phyloP scores from a whole-genome alignment of 2,329 filamentous ascomycete genomes.

The Coniochaeta sp. region DNA sequence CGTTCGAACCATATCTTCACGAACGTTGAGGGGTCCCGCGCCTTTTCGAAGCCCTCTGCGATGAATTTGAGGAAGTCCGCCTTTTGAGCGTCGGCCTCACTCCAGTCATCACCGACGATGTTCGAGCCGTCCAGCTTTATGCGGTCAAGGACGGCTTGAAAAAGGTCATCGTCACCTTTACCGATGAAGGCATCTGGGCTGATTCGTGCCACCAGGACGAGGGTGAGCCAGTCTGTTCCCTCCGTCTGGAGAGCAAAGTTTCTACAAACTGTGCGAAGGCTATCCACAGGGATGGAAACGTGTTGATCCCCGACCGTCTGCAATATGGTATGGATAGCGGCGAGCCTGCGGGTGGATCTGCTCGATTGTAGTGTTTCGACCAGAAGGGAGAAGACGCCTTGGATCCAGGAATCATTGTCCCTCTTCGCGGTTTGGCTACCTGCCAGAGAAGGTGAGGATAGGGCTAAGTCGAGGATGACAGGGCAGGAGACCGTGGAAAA shows the following conservation, averaged over 20 bases:
- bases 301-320: constrained; percentile 22
- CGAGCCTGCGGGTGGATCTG: constrained; percentile 11
- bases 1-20: constrained; percentile 39
- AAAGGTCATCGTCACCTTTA: constrained; percentile 29
- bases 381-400: constrained; percentile 26
- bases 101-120: neutral
- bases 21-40: constrained; percentile 37
- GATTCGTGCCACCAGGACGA: constrained; percentile 32
- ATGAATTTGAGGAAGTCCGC: constrained; percentile 33
- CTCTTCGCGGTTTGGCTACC: constrained; percentile 31
- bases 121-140: constrained; percentile 16
- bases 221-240: constrained; percentile 33
- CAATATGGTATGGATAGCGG: constrained; percentile 22
- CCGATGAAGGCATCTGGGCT: constrained; percentile 40
- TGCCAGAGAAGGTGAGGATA: constrained; percentile 19
- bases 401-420: constrained; percentile 32
- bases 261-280: constrained; percentile 34
- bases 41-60: constrained; percentile 35
- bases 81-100: constrained; percentile 9
- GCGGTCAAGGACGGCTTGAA: constrained; percentile 31
- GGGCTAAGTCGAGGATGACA: constrained; percentile 37
- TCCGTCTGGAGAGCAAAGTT: constrained; percentile 30
- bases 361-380: constrained; percentile 18
- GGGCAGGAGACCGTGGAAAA: constrained; percentile 30
- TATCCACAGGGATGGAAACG: constrained; percentile 27